Evolutionary conservation across 2,329 filamentous ascomycete species (phyloP).

Genomic region (Aureobasidium subglaciale): DNA sequence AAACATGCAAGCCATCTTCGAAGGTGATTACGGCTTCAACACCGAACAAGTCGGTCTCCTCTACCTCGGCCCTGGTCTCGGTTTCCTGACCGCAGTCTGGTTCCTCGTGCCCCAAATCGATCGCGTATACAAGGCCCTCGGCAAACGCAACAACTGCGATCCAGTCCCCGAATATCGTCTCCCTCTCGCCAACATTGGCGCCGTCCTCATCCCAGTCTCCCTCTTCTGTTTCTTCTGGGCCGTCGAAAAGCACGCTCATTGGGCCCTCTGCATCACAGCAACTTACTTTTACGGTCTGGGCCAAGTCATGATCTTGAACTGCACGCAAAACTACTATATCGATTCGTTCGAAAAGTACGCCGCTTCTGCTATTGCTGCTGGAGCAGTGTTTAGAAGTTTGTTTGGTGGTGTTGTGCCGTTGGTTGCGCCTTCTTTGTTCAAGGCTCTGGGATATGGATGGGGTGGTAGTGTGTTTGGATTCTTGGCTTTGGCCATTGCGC

Average conservation of each 20-base stretch:
- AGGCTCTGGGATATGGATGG: constrained; percentile 43
- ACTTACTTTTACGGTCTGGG: constrained; percentile 47
- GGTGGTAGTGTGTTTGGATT: constrained; percentile 45
- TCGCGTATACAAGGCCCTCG: constrained; percentile 39
- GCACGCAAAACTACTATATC: constrained; percentile 50
- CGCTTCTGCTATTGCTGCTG: constrained; percentile 44
- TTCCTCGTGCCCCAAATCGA: constrained; percentile 43
- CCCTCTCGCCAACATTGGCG: constrained; percentile 40
- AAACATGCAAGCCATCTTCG: constrained; percentile 42
- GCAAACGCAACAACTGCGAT: constrained; percentile 34
- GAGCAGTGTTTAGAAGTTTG: constrained; percentile 40
- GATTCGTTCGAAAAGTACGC: constrained; percentile 46
- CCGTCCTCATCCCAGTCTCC: constrained; percentile 36
- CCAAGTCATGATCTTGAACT: constrained; percentile 47
- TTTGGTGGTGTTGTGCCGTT: constrained; percentile 43
- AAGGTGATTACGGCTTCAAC: constrained; percentile 37
- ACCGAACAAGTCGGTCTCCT: constrained; percentile 41
- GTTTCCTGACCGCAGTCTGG: constrained; percentile 39
- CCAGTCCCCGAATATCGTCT: constrained; percentile 38
- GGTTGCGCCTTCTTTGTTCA: constrained; percentile 38
- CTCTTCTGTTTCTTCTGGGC: constrained; percentile 42
- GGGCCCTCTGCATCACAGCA: constrained; percentile 34
- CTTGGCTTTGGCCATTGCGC: constrained; percentile 38
- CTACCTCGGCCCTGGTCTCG: constrained; percentile 39
- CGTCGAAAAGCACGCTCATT: constrained; percentile 35